phyloP scores from a whole-genome alignment of 768 basidiomycete genomes.

The Russula olivacea region DNA sequence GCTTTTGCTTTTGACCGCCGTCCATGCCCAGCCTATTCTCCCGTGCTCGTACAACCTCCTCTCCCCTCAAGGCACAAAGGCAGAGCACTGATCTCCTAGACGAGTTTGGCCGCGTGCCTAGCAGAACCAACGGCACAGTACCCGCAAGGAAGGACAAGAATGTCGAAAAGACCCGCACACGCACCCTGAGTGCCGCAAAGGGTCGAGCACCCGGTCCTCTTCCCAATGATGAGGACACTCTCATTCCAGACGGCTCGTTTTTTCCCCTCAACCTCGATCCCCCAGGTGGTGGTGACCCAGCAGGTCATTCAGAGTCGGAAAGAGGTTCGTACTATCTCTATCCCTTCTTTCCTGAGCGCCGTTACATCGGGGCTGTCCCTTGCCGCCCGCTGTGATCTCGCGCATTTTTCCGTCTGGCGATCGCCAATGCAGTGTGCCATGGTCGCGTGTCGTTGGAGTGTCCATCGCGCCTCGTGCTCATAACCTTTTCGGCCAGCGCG shows the following conservation, averaged over 20 bases:
- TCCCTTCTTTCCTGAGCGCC: background rate
- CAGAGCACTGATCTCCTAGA: slow-evolving; percentile 37
- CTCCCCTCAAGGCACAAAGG: slow-evolving; percentile 33
- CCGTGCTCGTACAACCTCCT: slow-evolving; percentile 58
- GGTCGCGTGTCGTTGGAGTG: background rate
- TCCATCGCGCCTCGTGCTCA: background rate
- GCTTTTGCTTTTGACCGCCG: slow-evolving; percentile 19
- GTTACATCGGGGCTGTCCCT: background rate
- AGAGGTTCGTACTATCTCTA: slow-evolving; percentile 3
- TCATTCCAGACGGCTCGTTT: slow-evolving; percentile 35
- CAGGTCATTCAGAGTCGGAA: slow-evolving; percentile 23
- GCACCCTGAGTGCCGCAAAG: slow-evolving; percentile 39
- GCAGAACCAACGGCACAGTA: slow-evolving; percentile 34
- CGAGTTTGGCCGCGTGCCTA: slow-evolving; percentile 60
- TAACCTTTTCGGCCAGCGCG: too few species aligned
- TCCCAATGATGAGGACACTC: slow-evolving; percentile 31
- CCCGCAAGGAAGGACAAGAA: slow-evolving; percentile 33
- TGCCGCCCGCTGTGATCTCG: background rate
- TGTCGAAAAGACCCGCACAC: slow-evolving; percentile 41
- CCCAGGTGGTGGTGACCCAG: slow-evolving; percentile 24
- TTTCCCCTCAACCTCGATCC: slow-evolving; percentile 34
- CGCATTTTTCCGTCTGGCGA: background rate
- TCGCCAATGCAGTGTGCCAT: background rate
- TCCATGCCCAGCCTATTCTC: slow-evolving; percentile 73
- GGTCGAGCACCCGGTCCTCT: slow-evolving; percentile 35